These are phyloP conservation scores for Digitaria exilis DNA, from an alignment of 202 grass and related monocot genomes.

Conservation along the genomic window DNA sequence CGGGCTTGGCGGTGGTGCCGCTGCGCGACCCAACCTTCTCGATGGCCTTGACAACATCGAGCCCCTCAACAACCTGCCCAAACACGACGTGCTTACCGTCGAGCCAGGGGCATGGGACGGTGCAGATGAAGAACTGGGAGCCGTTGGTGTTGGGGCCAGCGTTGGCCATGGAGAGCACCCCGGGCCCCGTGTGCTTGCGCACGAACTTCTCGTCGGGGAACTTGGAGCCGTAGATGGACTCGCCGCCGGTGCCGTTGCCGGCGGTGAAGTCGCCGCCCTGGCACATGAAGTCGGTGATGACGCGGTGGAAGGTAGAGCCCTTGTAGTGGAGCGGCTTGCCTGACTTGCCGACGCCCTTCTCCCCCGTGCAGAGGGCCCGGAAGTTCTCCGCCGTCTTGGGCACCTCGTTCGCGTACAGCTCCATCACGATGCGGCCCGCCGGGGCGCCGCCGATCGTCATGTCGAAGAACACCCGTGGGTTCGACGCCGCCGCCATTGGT, in stretches of 20 bases:
- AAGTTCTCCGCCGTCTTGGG: conserved; percentile 77
- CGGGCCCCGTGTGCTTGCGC: conserved; percentile 46
- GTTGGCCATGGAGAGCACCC: conserved; percentile 83
- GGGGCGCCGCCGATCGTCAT: conserved; percentile 49
- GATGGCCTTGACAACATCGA: conserved; percentile 56
- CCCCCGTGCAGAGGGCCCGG: conserved; percentile 78
- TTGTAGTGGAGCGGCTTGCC: conserved; percentile 74
- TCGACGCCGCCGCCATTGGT: conserved; percentile 2
- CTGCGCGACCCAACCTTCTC: conserved; percentile 47
- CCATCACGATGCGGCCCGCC: conserved; percentile 62
- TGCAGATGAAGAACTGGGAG: conserved; percentile 94
- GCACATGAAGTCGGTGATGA: conserved; percentile 80
- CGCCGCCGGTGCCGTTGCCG: conserved; percentile 65
- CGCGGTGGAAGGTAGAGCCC: conserved; percentile 65
- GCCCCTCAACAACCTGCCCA: conserved; percentile 47
- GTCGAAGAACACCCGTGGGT: conserved; percentile 75
- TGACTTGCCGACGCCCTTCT: conserved; percentile 48
- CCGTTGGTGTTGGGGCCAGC: conserved; percentile 71
- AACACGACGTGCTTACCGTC: conserved; percentile 79
- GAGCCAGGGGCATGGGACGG: conserved; percentile 47
- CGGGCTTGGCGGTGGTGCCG: conserved; percentile 43
- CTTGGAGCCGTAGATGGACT: conserved; percentile 77
- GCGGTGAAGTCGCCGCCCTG: conserved; percentile 82
- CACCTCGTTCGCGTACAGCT: conserved; percentile 49
- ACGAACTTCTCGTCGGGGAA: conserved; percentile 72